phyloP scores from a whole-genome alignment of 371 early-diverging fungal genomes.

The Quaeritorhiza haematococci region DNA sequence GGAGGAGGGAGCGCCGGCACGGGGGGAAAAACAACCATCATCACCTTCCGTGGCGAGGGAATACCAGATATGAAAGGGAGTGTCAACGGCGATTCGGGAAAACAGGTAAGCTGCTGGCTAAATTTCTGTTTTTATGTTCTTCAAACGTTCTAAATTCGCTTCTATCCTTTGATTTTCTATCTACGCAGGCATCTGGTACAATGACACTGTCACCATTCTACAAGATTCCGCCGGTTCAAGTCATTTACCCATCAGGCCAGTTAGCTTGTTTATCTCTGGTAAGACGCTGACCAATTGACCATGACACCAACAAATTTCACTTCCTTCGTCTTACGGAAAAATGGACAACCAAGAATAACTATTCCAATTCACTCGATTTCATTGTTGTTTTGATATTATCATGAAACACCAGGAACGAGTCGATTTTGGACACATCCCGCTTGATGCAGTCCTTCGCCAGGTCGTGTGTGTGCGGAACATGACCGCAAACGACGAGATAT shows the following conservation, averaged over 20 bases:
- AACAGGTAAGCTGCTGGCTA: no score
- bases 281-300: not conserved
- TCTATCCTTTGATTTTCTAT: no score
- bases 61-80: conserved; percentile 7
- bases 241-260: conserved; percentile 16
- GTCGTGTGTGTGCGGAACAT: conserved; percentile 29
- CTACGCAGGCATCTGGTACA: no score
- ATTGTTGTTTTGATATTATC: no score
- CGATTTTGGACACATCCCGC: conserved; percentile 38
- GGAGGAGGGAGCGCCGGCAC: no score
- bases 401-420: conserved; percentile 38
- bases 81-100: not conserved
- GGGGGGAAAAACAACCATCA: conserved; percentile 33
- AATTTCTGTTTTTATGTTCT: no score
- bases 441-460: conserved; percentile 23
- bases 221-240: conserved; percentile 31
- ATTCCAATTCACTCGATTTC: no score
- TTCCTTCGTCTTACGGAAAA: no score
- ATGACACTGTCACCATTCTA: conserved; percentile 10
- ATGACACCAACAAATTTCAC: no score
- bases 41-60: conserved; percentile 35
- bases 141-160: not conserved
- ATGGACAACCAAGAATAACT: no score
- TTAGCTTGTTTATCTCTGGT: conserved; percentile 27
- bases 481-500: conserved; percentile 6